A percentile compares a stretch with the other conserved stretches of the same genome.
These are phyloP conservation scores for Aegilops tauschii DNA, from an alignment of 176 grass and related monocot genomes.

Conservation along the genomic window DNA sequence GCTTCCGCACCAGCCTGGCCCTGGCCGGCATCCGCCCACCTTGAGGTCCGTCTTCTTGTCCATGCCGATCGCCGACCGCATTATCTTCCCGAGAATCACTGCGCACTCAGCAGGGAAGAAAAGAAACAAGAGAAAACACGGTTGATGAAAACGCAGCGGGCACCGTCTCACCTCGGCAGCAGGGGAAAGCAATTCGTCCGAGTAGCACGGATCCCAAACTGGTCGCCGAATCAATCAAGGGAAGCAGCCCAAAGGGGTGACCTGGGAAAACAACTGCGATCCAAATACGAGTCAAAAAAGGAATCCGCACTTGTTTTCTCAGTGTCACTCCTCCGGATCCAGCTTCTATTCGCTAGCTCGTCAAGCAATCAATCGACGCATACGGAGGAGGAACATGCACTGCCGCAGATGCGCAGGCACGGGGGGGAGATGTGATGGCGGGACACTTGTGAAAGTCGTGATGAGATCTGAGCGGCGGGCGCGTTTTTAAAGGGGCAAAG, in stretches of 20 bases:
- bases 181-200: background rate
- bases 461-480: background rate
- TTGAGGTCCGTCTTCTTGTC: no score
- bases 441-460: no score
- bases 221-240: background rate
- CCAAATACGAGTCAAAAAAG: no score
- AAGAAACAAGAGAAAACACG: no score
- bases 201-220: background rate
- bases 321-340: conserved; percentile 3
- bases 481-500: background rate
- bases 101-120: no score
- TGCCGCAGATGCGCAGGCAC: background rate
- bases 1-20: no score
- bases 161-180: background rate
- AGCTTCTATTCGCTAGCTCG: background rate
- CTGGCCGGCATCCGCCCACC: no score
- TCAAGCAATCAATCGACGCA: no score
- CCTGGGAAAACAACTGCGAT: conserved; percentile 20
- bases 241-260: conserved; percentile 28
- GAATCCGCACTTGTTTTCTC: conserved; percentile 3
- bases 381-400: background rate
- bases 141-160: background rate
- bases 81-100: no score
- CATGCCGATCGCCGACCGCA: no score
- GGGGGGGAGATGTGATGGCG: background rate